Evolutionary conservation across 2,329 filamentous ascomycete genomes (phyloP), one percentile per base, ranked within the genome.

Genomic region (Hypoxylon sp.): DNA sequence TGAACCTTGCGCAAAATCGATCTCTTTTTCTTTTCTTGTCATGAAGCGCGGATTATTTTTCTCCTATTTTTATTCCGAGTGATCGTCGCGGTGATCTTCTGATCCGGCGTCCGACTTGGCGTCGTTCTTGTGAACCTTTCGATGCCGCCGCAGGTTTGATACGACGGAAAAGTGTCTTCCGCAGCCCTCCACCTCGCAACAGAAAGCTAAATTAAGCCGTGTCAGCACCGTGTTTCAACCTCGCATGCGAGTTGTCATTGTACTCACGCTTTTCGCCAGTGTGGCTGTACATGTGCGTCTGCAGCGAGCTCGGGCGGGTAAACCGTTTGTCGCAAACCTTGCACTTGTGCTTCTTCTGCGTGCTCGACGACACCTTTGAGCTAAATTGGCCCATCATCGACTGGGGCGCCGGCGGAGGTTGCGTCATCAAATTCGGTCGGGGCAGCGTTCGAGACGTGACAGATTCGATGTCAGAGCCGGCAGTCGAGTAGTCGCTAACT

Each of bases 341-440:
- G 85, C 94, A 98, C 81, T 97, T 97, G 80, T 98, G 95, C 83
- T 98, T 98, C 87, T 98, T 98, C 74, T 97, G 92, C 8, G 94
- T 95, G 78, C 92, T 97, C 15, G 91, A 93, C 0, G 92, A 93
- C 48, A 97, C 88, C 78, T 97, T 97, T 63, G 94, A 97, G 77
- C 91, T 97, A 79, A 98, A 98, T 70, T 96, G 93, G 48, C 92
- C 88, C 95, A 99, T 99, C 92, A 99, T 97, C 0, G 93, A 96
- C 72, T 96, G 91, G 1, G 92, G 93, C 15, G 92, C 92, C 1
- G 92, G 92, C 1, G 92, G 91, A 26, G 88, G 82, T 63, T 81
- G 83, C 55, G 82, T 86, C 77, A 83, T 81, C 50, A 83, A 69
- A 31, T 87, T 87, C 1, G 92, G 91, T 49, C 91, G 84, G 1